Percentiles rank a stretch among this genome's conserved stretches.
Conservation (phyloP, 805 yeast species). For the Candida manassasensis region DNA sequence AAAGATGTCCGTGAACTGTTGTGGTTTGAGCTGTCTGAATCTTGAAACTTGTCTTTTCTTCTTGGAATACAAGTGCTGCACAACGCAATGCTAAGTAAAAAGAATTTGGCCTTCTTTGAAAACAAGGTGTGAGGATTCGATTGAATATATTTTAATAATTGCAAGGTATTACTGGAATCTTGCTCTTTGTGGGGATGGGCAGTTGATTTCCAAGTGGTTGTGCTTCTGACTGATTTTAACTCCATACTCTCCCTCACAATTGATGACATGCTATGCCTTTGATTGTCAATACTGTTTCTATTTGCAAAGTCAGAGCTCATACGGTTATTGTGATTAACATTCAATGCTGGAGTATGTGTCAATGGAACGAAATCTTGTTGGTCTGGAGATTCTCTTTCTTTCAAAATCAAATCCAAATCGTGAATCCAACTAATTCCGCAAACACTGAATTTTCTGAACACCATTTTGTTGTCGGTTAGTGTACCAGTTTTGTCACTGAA, state of each 20-base stretch:
- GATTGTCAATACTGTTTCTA: conserved; percentile 7
- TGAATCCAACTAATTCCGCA: conserved; percentile 91
- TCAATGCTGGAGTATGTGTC: conserved; percentile 4
- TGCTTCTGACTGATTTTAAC: conserved; percentile 12
- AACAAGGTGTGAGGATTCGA: conserved; percentile 63
- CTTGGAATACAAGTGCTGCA: conserved; percentile 91
- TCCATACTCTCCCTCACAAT: conserved; percentile 32
- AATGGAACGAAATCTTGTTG: conserved; percentile 6
- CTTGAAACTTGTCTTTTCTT: conserved; percentile 16
- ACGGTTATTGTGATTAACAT: conserved; percentile 1
- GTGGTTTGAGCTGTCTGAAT: conserved; percentile 1
- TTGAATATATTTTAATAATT: conserved; percentile 67
- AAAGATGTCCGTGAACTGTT: conserved; percentile 10
- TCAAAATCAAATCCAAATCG: conserved; percentile 48
- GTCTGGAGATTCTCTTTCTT: conserved; percentile 8
- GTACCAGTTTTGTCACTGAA: conserved; percentile 98
- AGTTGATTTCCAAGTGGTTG: conserved; percentile 41
- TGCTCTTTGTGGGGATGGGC: conserved; percentile 44
- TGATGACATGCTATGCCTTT: conserved; percentile 27
- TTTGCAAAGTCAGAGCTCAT: background rate
- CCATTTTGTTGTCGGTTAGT: conserved; percentile 89
- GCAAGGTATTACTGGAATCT: conserved; percentile 48
- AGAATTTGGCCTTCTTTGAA: conserved; percentile 70
- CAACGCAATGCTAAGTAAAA: conserved; percentile 73
- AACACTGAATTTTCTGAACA: conserved; percentile 82